A percentile compares a stretch with the other conserved stretches of the same genome.
These are phyloP conservation scores for Prunus campanulata DNA, from an alignment of 306 rosid genomes.

Conservation along the genomic window DNA sequence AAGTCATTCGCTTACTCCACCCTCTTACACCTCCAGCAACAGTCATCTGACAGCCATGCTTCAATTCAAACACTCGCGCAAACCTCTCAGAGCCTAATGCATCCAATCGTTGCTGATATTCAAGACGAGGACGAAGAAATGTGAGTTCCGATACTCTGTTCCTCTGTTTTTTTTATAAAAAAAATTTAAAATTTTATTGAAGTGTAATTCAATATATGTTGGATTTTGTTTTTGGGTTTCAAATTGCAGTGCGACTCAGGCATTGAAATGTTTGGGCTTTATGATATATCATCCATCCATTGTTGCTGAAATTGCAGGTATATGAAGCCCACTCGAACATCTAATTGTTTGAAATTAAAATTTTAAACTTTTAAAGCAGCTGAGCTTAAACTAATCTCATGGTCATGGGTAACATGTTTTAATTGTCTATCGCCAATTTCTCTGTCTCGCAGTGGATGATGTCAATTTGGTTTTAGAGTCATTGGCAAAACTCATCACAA, in stretches of 20 bases:
- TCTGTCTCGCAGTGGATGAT: constrained; percentile 50
- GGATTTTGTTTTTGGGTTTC: neutral
- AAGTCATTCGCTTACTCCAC: constrained; percentile 62
- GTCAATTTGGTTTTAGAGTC: constrained; percentile 49
- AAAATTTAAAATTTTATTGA: neutral
- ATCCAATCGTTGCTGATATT: constrained; percentile 42
- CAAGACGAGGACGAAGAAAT: constrained; percentile 61
- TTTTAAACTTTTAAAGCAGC: neutral
- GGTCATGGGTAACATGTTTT: neutral
- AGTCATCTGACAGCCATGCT: constrained; percentile 32
- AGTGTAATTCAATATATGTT: neutral
- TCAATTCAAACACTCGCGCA: constrained; percentile 49
- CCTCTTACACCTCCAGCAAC: constrained; percentile 62
- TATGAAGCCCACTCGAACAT: neutral
- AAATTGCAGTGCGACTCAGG: constrained; percentile 56
- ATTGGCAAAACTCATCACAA: constrained; percentile 53
- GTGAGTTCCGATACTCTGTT: constrained; percentile 24
- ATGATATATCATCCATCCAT: constrained; percentile 69
- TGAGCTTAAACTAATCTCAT: neutral
- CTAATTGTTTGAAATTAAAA: neutral
- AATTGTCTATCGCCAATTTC: neutral
- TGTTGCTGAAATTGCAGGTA: constrained; percentile 49
- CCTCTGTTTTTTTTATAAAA: neutral
- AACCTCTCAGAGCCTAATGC: constrained; percentile 32
- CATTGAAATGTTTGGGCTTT: constrained; percentile 87